Conservation (phyloP, 108 stramenopile species). For the Aureococcus anophagefferens region DNA sequence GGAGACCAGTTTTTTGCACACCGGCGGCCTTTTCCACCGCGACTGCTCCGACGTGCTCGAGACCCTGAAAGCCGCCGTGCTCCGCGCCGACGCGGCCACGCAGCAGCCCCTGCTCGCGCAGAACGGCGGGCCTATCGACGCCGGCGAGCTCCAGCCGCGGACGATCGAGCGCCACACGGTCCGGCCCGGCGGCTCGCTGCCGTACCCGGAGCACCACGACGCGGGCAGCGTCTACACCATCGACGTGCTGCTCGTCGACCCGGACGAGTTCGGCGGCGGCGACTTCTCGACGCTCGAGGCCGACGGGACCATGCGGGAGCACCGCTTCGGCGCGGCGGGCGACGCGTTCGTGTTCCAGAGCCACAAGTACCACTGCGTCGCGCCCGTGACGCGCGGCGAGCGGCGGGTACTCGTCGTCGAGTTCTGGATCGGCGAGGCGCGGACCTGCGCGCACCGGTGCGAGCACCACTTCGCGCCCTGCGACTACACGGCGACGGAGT, state of each 20-base stretch:
- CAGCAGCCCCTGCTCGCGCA: too few species aligned
- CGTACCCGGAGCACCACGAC: background rate
- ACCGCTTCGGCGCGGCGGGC: background rate
- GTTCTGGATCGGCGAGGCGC: slow-evolving; percentile 8
- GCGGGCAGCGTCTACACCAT: background rate
- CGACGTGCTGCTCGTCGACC: background rate
- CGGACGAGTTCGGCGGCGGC: background rate
- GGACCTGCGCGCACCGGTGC: background rate
- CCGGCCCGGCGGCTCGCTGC: too few species aligned
- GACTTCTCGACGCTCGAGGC: background rate
- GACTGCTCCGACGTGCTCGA: too few species aligned
- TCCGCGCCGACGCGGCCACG: too few species aligned
- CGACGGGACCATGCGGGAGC: background rate
- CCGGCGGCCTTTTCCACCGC: too few species aligned
- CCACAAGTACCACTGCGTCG: slow-evolving; percentile 17
- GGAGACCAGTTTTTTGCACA: too few species aligned
- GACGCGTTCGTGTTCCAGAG: slow-evolving; percentile 7
- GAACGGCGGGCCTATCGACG: too few species aligned
- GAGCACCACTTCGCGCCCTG: background rate
- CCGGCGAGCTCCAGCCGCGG: too few species aligned
- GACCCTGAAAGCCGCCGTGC: too few species aligned
- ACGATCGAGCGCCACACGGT: too few species aligned
- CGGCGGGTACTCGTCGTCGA: slow-evolving; percentile 7
- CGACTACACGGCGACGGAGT: too few species aligned
- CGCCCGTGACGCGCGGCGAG: background rate